These are phyloP conservation scores for Termitomyces sp. DNA, from an alignment of 768 basidiomycete genomes.

Conservation along the genomic window DNA sequence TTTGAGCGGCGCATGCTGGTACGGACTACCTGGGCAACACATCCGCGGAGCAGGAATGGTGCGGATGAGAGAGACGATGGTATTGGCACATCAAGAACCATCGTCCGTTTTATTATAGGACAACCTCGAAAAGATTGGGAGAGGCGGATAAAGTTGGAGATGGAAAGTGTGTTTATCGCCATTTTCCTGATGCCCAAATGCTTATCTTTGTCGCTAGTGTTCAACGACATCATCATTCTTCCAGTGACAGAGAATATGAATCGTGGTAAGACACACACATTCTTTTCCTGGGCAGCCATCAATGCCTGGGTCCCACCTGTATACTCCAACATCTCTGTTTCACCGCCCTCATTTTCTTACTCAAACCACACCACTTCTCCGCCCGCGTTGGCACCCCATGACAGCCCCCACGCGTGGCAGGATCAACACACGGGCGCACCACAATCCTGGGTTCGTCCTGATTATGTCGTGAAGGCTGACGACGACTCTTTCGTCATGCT, in stretches of 20 bases:
- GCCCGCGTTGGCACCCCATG: conserved; percentile 65
- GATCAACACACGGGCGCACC: conserved; percentile 38
- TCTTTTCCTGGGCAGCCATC: conserved; percentile 88
- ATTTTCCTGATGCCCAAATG: not conserved
- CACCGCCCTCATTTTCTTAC: conserved; percentile 58
- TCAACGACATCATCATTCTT: conserved; percentile 81
- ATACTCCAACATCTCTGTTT: conserved; percentile 41
- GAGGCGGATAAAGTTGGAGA: conserved; percentile 75
- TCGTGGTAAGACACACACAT: conserved; percentile 84
- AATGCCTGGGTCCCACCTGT: conserved; percentile 88
- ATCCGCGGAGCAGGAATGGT: conserved; percentile 70
- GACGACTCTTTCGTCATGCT: conserved; percentile 96
- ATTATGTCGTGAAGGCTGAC: conserved; percentile 91
- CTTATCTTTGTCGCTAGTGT: conserved; percentile 38
- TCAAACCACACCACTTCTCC: conserved; percentile 49
- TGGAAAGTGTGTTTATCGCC: conserved; percentile 61
- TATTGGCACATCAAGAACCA: conserved; percentile 71
- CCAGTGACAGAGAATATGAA: conserved; percentile 95
- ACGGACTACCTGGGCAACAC: conserved; percentile 85
- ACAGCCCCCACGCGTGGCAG: conserved; percentile 52
- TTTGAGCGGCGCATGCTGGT: conserved; percentile 84
- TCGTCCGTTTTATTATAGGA: conserved; percentile 87
- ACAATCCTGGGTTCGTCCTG: conserved; percentile 75
- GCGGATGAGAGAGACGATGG: conserved; percentile 66
- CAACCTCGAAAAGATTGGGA: conserved; percentile 78